Conservation (phyloP, 495 filamentous ascomycete genomes). For the Aspergillus cristatus region DNA sequence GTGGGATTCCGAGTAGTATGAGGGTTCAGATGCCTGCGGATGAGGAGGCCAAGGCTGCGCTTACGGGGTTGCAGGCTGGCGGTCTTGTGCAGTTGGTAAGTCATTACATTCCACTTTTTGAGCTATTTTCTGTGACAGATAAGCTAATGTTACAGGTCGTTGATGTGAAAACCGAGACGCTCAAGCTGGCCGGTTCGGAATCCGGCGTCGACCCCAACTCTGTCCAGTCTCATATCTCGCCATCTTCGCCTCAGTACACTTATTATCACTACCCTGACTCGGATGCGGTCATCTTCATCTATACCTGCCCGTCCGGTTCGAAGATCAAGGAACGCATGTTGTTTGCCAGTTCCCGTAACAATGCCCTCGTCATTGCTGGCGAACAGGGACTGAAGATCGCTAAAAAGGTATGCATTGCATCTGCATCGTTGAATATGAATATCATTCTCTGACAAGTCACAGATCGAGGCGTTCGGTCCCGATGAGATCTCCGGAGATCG, state of each 20-base stretch:
- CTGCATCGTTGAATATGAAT: too few relatives aligned
- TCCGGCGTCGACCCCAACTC: constrained; percentile 42
- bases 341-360: constrained; percentile 74
- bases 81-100: constrained; percentile 75
- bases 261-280: constrained; percentile 69
- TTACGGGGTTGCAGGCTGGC: constrained; percentile 48
- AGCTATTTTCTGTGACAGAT: constrained; percentile 3
- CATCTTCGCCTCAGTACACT: constrained; percentile 77
- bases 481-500: constrained; percentile 66
- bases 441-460: neutral
- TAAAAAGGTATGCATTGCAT: constrained; percentile 54
- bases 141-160: constrained; percentile 25
- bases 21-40: constrained; percentile 56
- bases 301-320: constrained; percentile 73
- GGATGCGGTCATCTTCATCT: constrained; percentile 77
- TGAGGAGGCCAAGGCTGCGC: constrained; percentile 56
- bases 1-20: constrained; percentile 35
- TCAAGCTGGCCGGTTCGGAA: constrained; percentile 56
- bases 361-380: constrained; percentile 57
- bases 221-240: constrained; percentile 55
- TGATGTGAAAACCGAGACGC: constrained; percentile 67
- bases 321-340: constrained; percentile 93
- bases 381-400: constrained; percentile 63
- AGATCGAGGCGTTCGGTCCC: constrained; percentile 61
- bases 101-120: constrained; percentile 10